Evolutionary conservation across 2,329 filamentous ascomycete species (phyloP).

Genomic region (Neospermospora avenae): DNA sequence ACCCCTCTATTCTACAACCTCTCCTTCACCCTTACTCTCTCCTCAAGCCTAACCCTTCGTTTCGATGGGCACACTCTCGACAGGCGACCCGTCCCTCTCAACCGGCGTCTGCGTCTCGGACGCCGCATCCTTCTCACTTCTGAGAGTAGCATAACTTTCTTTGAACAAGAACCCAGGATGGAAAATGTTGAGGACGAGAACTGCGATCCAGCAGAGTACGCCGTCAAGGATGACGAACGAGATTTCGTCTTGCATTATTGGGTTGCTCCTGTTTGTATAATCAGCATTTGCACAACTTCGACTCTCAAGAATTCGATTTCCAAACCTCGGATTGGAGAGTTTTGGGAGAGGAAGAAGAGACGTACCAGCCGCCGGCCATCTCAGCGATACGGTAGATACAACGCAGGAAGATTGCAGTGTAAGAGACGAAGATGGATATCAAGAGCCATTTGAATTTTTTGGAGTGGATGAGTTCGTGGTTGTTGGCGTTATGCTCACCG

Average conservation of each 20-base stretch:
- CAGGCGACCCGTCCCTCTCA: too few species aligned
- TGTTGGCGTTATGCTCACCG: constrained; percentile 9
- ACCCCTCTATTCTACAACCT: neutral
- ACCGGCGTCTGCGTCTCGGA: constrained; percentile 1
- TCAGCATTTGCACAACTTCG: too few species aligned
- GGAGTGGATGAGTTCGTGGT: constrained; percentile 7
- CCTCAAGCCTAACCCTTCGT: neutral
- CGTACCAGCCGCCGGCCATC: constrained; percentile 62
- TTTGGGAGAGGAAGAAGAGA: too few species aligned
- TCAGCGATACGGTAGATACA: constrained; percentile 44
- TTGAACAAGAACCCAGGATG: constrained; percentile 36
- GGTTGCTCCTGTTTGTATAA: too few species aligned
- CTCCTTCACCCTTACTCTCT: neutral
- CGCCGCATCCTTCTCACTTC: neutral
- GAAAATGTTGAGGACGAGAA: constrained; percentile 43
- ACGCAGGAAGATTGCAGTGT: constrained; percentile 14
- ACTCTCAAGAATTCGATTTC: too few species aligned
- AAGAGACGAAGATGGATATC: constrained; percentile 12
- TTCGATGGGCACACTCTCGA: neutral
- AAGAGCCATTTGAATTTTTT: constrained; percentile 14
- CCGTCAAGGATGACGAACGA: constrained; percentile 52
- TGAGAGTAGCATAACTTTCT: constrained; percentile 13
- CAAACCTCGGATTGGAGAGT: too few species aligned
- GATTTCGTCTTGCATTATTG: constrained; percentile 59
- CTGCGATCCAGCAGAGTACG: constrained; percentile 45